phyloP scores from a whole-genome alignment of 768 basidiomycete genomes.

The Phaeotremella skinneri region DNA sequence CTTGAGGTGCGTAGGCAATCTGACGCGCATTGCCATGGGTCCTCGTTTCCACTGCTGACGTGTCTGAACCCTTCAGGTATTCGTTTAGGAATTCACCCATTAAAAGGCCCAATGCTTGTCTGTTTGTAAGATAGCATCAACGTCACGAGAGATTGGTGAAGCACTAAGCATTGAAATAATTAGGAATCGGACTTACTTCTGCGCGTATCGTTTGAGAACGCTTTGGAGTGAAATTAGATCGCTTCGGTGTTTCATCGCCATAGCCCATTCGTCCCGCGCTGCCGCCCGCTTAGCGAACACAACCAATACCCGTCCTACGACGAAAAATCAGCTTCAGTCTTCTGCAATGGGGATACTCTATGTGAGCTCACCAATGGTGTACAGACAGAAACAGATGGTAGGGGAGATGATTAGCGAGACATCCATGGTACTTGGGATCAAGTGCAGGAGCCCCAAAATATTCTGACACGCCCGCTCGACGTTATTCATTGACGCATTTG shows the following conservation, averaged over 20 bases:
- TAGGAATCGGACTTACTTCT: slow-evolving; percentile 16
- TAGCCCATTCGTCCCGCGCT: slow-evolving; percentile 6
- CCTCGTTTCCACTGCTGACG: neutral
- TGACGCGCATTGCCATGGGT: neutral
- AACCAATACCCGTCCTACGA: slow-evolving; percentile 23
- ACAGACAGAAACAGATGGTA: slow-evolving; percentile 24
- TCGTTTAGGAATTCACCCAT: slow-evolving; percentile 18
- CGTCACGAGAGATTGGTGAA: too few relatives aligned
- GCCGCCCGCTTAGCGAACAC: slow-evolving; percentile 26
- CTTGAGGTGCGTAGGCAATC: neutral
- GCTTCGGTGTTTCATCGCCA: slow-evolving; percentile 25
- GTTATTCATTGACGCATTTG: neutral
- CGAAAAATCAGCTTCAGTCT: slow-evolving; percentile 23
- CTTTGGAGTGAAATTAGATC: slow-evolving; percentile 21
- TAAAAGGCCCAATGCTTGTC: slow-evolving; percentile 21
- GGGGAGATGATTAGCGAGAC: slow-evolving; percentile 27
- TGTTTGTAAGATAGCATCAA: neutral
- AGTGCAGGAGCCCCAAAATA: slow-evolving; percentile 28
- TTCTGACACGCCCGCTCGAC: slow-evolving; percentile 24
- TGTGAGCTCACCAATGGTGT: neutral
- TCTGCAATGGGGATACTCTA: neutral
- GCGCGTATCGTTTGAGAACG: slow-evolving; percentile 8
- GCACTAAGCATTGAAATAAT: too few relatives aligned
- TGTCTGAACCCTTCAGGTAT: slow-evolving; percentile 5
- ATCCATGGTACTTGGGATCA: slow-evolving; percentile 41